phyloP scores from a whole-genome alignment of 352 stramenopile species.

The Phytophthora gonapodyides region DNA sequence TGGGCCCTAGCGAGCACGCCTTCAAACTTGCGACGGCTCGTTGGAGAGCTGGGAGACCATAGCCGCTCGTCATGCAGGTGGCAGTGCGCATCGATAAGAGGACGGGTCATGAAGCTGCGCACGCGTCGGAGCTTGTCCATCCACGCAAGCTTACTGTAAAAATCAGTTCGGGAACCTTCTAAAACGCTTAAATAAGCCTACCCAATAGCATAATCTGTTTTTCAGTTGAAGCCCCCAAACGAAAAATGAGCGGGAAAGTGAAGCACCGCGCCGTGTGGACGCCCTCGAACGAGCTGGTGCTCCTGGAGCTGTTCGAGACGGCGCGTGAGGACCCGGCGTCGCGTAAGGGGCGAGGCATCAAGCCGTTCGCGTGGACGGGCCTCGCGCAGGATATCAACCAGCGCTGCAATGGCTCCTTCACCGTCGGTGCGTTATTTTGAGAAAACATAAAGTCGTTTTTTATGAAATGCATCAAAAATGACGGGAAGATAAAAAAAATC shows the following conservation, averaged over 20 bases:
- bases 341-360: conserved; percentile 32
- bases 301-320: conserved; percentile 42
- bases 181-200: conserved; percentile 18
- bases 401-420: conserved; percentile 30
- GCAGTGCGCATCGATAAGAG: conserved; percentile 67
- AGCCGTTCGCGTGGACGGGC: conserved; percentile 19
- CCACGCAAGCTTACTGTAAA: neutral
- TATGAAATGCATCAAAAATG: too few relatives aligned
- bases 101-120: conserved; percentile 23
- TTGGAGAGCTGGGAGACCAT: conserved; percentile 13
- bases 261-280: conserved; percentile 32
- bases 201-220: conserved; percentile 19
- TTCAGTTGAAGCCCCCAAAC: conserved; percentile 8
- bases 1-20: conserved; percentile 45
- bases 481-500: neutral
- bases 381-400: conserved; percentile 34
- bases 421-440: conserved; percentile 25
- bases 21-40: conserved; percentile 27
- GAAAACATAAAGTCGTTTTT: neutral
- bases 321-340: conserved; percentile 30
- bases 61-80: conserved; percentile 70
- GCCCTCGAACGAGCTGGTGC: conserved; percentile 27
- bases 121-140: conserved; percentile 7
- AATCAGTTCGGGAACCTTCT: neutral
- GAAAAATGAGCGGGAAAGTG: conserved; percentile 33